Conservation (phyloP, 768 basidiomycete genomes). For the Cystobasidium tubakii region DNA sequence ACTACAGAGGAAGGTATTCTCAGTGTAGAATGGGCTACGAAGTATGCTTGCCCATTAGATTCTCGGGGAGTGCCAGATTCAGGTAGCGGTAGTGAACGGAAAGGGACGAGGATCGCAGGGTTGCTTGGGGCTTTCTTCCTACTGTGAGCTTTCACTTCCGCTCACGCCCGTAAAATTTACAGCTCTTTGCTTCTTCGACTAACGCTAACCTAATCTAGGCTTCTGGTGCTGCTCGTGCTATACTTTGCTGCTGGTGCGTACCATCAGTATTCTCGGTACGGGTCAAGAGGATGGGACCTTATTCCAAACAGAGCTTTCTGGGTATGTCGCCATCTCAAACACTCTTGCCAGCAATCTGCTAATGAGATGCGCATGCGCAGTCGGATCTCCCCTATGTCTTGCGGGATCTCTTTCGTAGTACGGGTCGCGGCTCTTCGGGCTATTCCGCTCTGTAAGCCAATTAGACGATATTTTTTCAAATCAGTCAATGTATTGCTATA, state of each 20-base stretch:
- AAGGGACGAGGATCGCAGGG: constrained; percentile 58
- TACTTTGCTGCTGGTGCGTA: constrained; percentile 78
- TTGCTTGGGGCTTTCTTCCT: constrained; percentile 78
- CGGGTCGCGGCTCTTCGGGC: constrained; percentile 17
- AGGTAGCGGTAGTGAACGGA: constrained; percentile 39
- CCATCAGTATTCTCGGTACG: constrained; percentile 81
- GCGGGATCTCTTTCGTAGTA: constrained; percentile 21
- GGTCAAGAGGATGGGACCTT: constrained; percentile 71
- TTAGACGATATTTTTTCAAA: too few species aligned
- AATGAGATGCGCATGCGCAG: background rate
- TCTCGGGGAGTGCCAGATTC: background rate
- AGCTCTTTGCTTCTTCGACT: background rate
- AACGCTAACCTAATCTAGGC: constrained; percentile 48
- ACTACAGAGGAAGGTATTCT: constrained; percentile 22
- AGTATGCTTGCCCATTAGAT: constrained; percentile 20
- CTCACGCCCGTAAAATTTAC: background rate
- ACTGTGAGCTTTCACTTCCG: constrained; percentile 56
- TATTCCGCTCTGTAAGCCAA: constrained; percentile 15
- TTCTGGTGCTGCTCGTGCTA: constrained; percentile 60
- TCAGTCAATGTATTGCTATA: too few species aligned
- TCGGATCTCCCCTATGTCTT: constrained; percentile 29
- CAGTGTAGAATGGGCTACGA: constrained; percentile 19
- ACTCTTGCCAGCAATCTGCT: background rate
- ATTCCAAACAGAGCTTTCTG: constrained; percentile 32
- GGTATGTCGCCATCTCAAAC: constrained; percentile 6